Conservation (phyloP, 306 rosid genomes). For the Canavalia ensiformis region DNA sequence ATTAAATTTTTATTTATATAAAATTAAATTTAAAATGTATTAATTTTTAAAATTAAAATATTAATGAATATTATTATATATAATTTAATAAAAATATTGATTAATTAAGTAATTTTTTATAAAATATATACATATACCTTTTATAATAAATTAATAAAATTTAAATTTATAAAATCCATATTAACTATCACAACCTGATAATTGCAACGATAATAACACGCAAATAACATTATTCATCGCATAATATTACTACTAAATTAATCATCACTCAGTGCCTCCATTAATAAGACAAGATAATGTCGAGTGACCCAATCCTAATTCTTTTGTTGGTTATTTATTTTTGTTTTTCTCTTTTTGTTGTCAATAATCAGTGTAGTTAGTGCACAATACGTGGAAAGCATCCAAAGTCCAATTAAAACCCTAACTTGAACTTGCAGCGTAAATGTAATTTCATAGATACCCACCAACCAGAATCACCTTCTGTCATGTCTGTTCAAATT, state of each 20-base stretch:
- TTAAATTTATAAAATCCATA: too few relatives aligned
- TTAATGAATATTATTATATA: too few relatives aligned
- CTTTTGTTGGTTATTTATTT: not conserved
- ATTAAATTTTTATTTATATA: too few relatives aligned
- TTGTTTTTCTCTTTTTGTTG: not conserved
- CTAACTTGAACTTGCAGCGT: conserved; percentile 2
- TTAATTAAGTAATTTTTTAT: too few relatives aligned
- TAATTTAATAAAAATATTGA: too few relatives aligned
- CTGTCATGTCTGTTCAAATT: conserved; percentile 14
- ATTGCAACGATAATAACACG: too few relatives aligned
- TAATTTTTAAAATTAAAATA: too few relatives aligned
- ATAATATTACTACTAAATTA: not conserved
- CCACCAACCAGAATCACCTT: not conserved
- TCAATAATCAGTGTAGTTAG: not conserved
- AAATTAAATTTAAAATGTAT: too few relatives aligned
- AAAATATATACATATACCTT: too few relatives aligned
- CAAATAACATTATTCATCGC: too few relatives aligned
- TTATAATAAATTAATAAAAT: too few relatives aligned
- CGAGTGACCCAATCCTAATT: conserved; percentile 14
- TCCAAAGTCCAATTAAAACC: conserved; percentile 34
- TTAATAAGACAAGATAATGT: conserved; percentile 18
- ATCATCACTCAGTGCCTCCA: not conserved
- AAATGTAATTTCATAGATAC: conserved; percentile 7
- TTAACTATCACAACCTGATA: too few relatives aligned
- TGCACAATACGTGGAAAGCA: conserved; percentile 60